A percentile compares a stretch with the other conserved stretches of the same genome.
These are phyloP conservation scores for Ambispora gerdemannii DNA, from an alignment of 192 early-diverging fungal species.

Conservation along the genomic window DNA sequence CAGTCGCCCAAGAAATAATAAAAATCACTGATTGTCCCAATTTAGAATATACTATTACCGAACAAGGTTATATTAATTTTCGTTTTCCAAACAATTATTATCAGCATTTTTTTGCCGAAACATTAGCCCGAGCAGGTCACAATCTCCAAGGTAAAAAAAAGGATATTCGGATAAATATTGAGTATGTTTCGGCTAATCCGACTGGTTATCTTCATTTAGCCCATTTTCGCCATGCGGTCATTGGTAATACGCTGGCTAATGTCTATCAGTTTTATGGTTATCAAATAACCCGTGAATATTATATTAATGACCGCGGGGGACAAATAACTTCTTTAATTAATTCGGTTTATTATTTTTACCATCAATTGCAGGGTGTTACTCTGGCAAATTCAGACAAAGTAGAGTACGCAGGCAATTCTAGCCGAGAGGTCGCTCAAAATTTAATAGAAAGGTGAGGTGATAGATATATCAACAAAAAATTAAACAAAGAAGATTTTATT, in stretches of 20 bases:
- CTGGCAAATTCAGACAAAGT: background rate
- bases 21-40: background rate
- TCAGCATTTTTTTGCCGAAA: slow-evolving; percentile 8
- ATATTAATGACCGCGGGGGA: slow-evolving; percentile 16
- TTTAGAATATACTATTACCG: slow-evolving; percentile 7
- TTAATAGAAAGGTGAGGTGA: slow-evolving; percentile 2
- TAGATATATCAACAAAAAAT: background rate
- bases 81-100: background rate
- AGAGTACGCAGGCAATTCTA: slow-evolving; percentile 4
- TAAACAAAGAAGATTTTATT: background rate
- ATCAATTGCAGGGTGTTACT: slow-evolving; percentile 3
- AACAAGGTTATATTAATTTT: slow-evolving; percentile 16
- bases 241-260: slow-evolving; percentile 9
- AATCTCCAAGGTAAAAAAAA: slow-evolving; percentile 16
- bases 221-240: slow-evolving; percentile 8
- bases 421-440: slow-evolving; percentile 9
- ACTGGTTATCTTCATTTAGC: slow-evolving; percentile 6
- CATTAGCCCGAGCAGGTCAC: slow-evolving; percentile 10
- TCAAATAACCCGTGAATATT: slow-evolving; percentile 2
- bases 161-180: slow-evolving; percentile 11
- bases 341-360: slow-evolving; percentile 7
- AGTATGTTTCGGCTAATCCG: slow-evolving; percentile 13
- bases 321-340: slow-evolving; percentile 14
- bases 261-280: slow-evolving; percentile 2
- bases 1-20: slow-evolving; percentile 5